Evolutionary conservation across 2,329 filamentous ascomycete genomes (phyloP), one percentile per base, ranked within the genome.

Genomic region (Pseudocercospora cruenta): DNA sequence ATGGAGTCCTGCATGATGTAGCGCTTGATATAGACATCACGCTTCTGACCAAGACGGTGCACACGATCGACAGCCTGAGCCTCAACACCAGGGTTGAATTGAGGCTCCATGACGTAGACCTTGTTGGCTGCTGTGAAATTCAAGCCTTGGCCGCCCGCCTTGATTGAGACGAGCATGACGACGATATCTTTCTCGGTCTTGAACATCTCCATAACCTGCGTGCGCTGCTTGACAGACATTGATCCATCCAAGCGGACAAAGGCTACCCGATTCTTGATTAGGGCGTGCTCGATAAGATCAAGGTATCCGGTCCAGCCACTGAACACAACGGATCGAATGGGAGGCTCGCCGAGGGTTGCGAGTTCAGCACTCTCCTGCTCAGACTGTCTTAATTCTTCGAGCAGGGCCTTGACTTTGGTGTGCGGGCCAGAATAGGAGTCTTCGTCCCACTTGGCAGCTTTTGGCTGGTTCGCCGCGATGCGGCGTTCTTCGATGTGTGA

Each of bases 71-170:
- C 86, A 1, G 95, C 95, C 80, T 99, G 95, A 4, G 93, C 92
- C 78, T 99, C 94, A 0, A 94, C 93, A 0, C 93, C 94, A 0
- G 95, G 95, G 75, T 99, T 99, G 82, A 94, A 99, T 76, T 97
- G 94, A 4, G 95, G 95, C 78, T 99, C 95, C 94, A 99, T 98
- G 73, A 98, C 91, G 77, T 95, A 98, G 14, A 96, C 94, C 63
- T 87, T 91, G 76, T 89, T 95, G 33, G 90, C 94, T 0, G 91
- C 85, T 0, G 94, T 97, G 62, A 98, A 82, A 76, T 98, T 98
- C 45, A 98, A 88, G 14, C 94, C 94, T 16, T 97, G 86, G 19
- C 95, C 94, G 69, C 94, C 95, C 0, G 94, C 94, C 75, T 90
- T 93, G 79, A 97, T 96, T 9, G 93, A 97, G 14, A 97, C 93